Evolutionary conservation across 768 basidiomycete genomes (phyloP), one percentile per base, ranked within the genome.

Genomic region (Collybiopsis confluens): DNA sequence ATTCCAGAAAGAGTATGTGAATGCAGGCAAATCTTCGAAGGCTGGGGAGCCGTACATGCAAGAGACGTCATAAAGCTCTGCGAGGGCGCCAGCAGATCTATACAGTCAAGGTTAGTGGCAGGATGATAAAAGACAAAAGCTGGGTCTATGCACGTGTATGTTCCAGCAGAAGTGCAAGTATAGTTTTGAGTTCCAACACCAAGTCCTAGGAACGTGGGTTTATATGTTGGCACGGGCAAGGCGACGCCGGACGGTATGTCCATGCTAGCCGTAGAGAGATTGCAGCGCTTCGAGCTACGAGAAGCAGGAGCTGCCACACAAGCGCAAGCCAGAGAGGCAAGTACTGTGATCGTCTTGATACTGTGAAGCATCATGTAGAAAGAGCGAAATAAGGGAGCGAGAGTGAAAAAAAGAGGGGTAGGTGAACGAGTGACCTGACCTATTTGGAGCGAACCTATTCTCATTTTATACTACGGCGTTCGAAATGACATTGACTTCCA

Each of bases 171-270:
- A 33, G 57, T 62, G 60, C 81, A 82, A 28, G 78, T 82, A 63
- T 82, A 83, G 62, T 82, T 81, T 61, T 82, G 81, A 18, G 71
- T 72, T 21, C 80, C 77, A 45, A 79, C 62, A 8, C 68, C 78
- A 20, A 80, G 62, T 15, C 69, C 73, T 46, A 82, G 70, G 61
- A 69, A 79, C 8, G 65, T 68, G 0, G 73, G 66, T 1, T 65
- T 55, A 16, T 57, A 55, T 5, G 65, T 63, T 4, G 78, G 78
- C n/a, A 62, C 62, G 2, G 69, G 61, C 46, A 80, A 64, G 0
- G 63, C 48, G 3, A 67, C 68, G 21, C 66, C 60, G 10, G 52
- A 13, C 9, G 63, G 65, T 7, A 61, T 56, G 15, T 56, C 43
- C 27, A 69, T 53, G 11, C 46, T 56, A 11, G 60, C 61, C 11